phyloP scores from a whole-genome alignment of 208 protist genomes.

The Acanthamoeba castellanii region DNA sequence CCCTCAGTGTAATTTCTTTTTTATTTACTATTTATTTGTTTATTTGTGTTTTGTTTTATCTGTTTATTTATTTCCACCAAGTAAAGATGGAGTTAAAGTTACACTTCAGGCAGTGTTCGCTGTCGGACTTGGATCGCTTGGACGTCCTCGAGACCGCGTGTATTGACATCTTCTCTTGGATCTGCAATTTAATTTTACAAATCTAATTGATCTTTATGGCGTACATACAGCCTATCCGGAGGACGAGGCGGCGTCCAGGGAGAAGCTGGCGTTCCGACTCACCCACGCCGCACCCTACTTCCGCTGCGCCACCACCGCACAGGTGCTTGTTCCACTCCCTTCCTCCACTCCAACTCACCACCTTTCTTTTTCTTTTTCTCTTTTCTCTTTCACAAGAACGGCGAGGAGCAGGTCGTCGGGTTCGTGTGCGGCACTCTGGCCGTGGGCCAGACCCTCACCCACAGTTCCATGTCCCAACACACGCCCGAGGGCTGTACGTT shows the following conservation, averaged over 20 bases:
- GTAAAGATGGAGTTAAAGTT: background rate
- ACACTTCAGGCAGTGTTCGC: background rate
- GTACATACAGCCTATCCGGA: background rate
- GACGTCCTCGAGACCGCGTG: background rate
- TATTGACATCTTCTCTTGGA: background rate
- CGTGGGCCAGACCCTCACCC: background rate
- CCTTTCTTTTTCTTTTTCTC: too few relatives aligned
- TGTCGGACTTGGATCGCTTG: background rate
- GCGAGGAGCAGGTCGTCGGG: background rate
- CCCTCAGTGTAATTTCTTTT: too few relatives aligned
- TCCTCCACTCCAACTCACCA: background rate
- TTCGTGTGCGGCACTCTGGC: slow-evolving; percentile 31
- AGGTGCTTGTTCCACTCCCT: background rate
- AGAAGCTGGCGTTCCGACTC: background rate
- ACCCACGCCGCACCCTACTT: background rate
- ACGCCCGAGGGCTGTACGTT: background rate
- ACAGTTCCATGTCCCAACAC: slow-evolving; percentile 36
- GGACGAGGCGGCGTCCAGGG: background rate
- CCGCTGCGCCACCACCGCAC: background rate
- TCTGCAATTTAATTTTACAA: background rate
- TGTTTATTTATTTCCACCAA: too few relatives aligned
- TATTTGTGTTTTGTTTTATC: too few relatives aligned
- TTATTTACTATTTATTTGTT: background rate
- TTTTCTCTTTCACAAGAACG: too few relatives aligned
- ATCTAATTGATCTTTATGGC: background rate